Evolutionary conservation across 306 rosid genomes (phyloP).

Genomic region (Vigna unguiculata): DNA sequence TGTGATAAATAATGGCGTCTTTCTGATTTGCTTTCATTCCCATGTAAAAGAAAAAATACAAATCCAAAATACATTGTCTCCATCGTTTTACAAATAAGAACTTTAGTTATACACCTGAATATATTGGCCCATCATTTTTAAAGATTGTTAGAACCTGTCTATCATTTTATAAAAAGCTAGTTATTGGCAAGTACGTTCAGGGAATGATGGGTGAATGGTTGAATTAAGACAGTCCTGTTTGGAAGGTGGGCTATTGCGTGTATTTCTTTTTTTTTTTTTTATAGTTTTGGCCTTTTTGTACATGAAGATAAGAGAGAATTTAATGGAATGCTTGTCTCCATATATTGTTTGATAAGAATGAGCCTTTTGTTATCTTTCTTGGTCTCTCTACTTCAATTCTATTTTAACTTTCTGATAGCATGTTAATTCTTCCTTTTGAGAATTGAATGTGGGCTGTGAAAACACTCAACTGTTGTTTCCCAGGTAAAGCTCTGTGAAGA

Average conservation of each 20-base stretch:
- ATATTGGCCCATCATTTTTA: conserved; percentile 10
- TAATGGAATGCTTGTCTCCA: conserved; percentile 21
- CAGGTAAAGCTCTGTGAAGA: conserved; percentile 80
- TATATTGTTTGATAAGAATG: conserved; percentile 18
- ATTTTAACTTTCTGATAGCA: conserved; percentile 19
- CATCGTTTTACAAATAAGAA: not conserved
- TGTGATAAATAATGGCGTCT: conserved; percentile 1
- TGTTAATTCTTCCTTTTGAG: conserved; percentile 40
- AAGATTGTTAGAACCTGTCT: conserved; percentile 5
- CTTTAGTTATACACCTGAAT: not conserved
- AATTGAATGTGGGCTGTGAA: conserved; percentile 52
- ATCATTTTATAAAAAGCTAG: conserved; percentile 13
- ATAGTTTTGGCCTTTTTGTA: not conserved
- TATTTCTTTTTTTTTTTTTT: not conserved
- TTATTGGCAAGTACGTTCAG: conserved; percentile 1
- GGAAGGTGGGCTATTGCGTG: conserved; percentile 9
- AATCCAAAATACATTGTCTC: not conserved
- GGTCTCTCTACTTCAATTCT: conserved; percentile 1
- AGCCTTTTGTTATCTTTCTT: conserved; percentile 21
- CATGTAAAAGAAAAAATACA: not conserved
- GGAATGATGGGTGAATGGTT: conserved; percentile 37
- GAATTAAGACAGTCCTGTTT: not conserved
- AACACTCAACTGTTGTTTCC: conserved; percentile 56
- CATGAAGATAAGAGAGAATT: conserved; percentile 8
- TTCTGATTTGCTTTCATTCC: not conserved